Evolutionary conservation across 2,329 filamentous ascomycete species (phyloP).

Genomic region (Verticillium nonalfalfae): DNA sequence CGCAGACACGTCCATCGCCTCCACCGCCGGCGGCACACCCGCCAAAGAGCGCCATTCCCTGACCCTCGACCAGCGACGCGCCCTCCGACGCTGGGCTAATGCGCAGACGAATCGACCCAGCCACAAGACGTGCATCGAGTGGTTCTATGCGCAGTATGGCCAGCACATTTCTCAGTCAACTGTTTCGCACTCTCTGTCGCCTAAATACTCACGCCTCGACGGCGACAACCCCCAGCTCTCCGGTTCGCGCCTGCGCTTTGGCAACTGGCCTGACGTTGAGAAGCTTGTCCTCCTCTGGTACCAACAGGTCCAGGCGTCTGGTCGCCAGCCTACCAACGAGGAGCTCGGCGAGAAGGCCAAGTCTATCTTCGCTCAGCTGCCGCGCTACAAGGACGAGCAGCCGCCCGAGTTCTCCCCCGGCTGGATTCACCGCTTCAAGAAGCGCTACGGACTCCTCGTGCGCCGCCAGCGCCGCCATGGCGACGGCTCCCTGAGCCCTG

Average conservation of each 20-base stretch:
- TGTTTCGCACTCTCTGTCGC: constrained; percentile 55
- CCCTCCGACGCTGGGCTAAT: constrained; percentile 54
- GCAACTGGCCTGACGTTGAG: constrained; percentile 59
- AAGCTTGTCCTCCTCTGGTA: constrained; percentile 52
- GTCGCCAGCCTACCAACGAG: constrained; percentile 55
- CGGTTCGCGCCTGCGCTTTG: constrained; percentile 55
- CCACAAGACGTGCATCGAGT: constrained; percentile 58
- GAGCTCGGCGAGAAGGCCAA: constrained; percentile 58
- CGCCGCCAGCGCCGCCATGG: constrained; percentile 48
- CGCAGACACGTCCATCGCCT: constrained; percentile 6
- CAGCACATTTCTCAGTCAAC: constrained; percentile 58
- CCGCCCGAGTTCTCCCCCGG: constrained; percentile 57
- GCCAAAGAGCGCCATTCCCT: constrained; percentile 50
- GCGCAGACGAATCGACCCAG: constrained; percentile 49
- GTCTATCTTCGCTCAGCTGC: constrained; percentile 49
- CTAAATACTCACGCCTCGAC: constrained; percentile 56
- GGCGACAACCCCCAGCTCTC: constrained; percentile 53
- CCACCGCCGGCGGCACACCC: constrained; percentile 4
- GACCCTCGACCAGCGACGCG: constrained; percentile 56
- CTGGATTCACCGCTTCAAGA: constrained; percentile 61
- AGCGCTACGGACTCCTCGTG: constrained; percentile 53
- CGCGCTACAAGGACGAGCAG: constrained; percentile 54
- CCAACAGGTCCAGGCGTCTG: constrained; percentile 42
- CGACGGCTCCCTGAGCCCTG: constrained; percentile 37
- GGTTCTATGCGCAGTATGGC: constrained; percentile 52